Evolutionary conservation across 495 filamentous ascomycete genomes (phyloP), one percentile per base, ranked within the genome.

Genomic region (Penicillium longicatenatum): DNA sequence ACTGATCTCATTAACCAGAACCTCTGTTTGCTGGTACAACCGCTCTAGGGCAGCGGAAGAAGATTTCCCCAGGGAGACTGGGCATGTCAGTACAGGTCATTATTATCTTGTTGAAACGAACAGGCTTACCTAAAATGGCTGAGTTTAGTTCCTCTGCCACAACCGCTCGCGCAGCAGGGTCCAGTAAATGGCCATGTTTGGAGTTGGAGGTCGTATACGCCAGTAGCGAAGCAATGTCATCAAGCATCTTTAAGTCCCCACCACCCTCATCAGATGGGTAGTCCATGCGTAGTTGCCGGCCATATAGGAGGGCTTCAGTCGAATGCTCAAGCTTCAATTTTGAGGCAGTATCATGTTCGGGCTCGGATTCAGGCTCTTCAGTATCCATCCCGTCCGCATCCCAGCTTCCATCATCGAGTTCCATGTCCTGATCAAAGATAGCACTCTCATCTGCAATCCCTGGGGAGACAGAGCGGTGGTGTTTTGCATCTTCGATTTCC

Each of bases 121-220:
- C 54, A 11, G 47, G 58, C 21, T 14, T 81, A 97, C 93, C 88
- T 51, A 98, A 72, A 60, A 98, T 97, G 37, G 91, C 94, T 58
- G 90, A 89, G 70, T 98, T 98, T 59, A 99, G 74, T 74, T 96
- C 93, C 75, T 99, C 94, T 19, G 92, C 92, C 47, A 98, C 91
- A 47, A 85, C 81, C 31, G 89, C 85, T 52, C 94, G 78, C 3
- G 90, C 91, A 12, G 80, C 81, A 14, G 81, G 81, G 65, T 96
- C 91, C 54, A 98, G 73, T 63, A 97, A 75, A 68, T 88, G 88
- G n/a, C 88, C 85, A 55, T 95, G 80, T 24, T 86, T 84, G 30
- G 83, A 85, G 63, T 86, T 80, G 14, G 93, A 91, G 68, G 97
- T 88, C 16, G 82, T 72, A 63, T 97, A 98, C 3, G 93, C 91